These are phyloP conservation scores for Elaeagnus macrophylla DNA, from an alignment of 306 rosid genomes.

Conservation along the genomic window DNA sequence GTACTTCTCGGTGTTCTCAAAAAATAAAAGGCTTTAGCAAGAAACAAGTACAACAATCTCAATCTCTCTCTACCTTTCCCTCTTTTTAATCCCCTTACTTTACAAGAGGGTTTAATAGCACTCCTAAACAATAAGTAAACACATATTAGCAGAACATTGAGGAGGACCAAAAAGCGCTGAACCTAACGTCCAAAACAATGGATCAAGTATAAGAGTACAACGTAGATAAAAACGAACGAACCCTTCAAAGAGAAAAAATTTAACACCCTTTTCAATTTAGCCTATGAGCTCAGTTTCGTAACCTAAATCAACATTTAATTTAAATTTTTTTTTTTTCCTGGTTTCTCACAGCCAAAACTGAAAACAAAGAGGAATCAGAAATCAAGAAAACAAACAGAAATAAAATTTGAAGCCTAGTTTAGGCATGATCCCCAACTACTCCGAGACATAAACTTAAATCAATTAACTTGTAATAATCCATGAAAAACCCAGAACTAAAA, in stretches of 20 bases:
- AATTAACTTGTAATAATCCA: slow-evolving; percentile 7
- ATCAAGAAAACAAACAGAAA: background rate
- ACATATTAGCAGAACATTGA: too few species aligned
- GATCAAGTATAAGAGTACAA: too few species aligned
- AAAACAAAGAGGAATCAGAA: background rate
- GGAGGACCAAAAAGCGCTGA: too few species aligned
- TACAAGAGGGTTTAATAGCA: background rate
- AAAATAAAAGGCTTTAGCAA: background rate
- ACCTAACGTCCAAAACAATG: too few species aligned
- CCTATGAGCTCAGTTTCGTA: too few species aligned
- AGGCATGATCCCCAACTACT: slow-evolving; percentile 6
- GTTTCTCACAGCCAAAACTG: background rate
- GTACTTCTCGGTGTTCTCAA: background rate
- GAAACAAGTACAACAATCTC: background rate
- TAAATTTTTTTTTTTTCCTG: background rate
- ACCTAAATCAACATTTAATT: background rate
- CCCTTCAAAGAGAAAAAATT: too few species aligned
- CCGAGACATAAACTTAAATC: background rate
- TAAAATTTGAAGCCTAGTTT: background rate
- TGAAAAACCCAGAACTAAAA: slow-evolving; percentile 18
- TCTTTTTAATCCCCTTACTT: background rate
- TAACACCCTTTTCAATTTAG: too few species aligned
- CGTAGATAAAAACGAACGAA: too few species aligned
- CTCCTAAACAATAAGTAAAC: too few species aligned
- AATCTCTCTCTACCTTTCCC: background rate